These are phyloP conservation scores for Citrus reticulata DNA, from an alignment of 345 rosid genomes.

Conservation along the genomic window DNA sequence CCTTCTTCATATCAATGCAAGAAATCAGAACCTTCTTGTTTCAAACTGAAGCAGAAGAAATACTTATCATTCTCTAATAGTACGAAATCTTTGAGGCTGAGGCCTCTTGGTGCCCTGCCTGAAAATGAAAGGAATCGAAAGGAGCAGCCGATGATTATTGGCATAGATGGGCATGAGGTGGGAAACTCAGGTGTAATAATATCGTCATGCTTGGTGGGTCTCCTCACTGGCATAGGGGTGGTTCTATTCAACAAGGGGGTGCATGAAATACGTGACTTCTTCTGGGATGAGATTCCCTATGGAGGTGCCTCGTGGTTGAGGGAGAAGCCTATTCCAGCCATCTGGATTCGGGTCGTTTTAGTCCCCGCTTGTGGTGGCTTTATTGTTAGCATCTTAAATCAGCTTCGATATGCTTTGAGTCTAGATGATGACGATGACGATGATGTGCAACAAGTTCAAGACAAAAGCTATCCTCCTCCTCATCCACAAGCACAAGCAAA, in stretches of 20 bases:
- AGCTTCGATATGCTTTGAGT: slow-evolving; percentile 28
- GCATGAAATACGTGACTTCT: slow-evolving; percentile 72
- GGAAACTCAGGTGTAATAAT: slow-evolving; percentile 35
- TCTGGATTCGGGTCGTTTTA: slow-evolving; percentile 56
- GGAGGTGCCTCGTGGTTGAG: slow-evolving; percentile 87
- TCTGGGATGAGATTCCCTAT: slow-evolving; percentile 87
- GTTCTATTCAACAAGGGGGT: slow-evolving; percentile 75
- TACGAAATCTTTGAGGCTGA: not conserved
- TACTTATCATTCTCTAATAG: not conserved
- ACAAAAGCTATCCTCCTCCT: not conserved
- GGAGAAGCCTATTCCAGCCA: slow-evolving; percentile 55
- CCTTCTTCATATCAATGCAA: not conserved
- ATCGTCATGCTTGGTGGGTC: slow-evolving; percentile 72
- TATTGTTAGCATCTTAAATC: slow-evolving; percentile 56
- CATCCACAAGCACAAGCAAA: not conserved
- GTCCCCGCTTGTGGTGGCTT: slow-evolving; percentile 81
- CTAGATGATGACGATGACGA: too few species aligned
- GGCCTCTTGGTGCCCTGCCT: slow-evolving; percentile 10
- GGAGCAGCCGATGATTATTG: slow-evolving; percentile 18
- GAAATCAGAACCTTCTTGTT: not conserved
- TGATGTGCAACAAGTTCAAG: not conserved
- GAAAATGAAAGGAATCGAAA: slow-evolving; percentile 2
- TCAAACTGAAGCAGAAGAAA: not conserved
- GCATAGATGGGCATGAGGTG: slow-evolving; percentile 2
- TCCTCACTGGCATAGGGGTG: slow-evolving; percentile 73